Conservation (phyloP, 129 eudicot species). For the Tagetes patula region DNA sequence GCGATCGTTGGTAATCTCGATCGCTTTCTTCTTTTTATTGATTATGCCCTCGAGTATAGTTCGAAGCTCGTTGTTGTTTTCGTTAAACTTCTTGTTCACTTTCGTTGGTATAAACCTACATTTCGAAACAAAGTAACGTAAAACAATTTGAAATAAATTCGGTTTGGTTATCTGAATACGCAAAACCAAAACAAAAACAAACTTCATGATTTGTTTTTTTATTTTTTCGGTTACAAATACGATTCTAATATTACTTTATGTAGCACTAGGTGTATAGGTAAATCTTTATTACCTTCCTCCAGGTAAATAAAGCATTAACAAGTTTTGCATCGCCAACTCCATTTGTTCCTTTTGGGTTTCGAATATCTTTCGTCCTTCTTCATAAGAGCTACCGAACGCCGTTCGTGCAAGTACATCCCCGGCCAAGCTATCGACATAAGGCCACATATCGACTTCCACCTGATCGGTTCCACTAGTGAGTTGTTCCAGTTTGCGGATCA, state of each 20-base stretch:
- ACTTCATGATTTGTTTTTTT: too few relatives aligned
- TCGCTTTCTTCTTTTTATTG: conserved; percentile 13
- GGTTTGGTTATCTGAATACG: too few relatives aligned
- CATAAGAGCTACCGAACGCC: conserved; percentile 12
- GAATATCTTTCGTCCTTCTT: conserved; percentile 19
- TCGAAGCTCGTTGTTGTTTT: conserved; percentile 1
- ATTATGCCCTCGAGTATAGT: background rate
- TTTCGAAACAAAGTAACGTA: background rate
- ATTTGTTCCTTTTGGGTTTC: conserved; percentile 13
- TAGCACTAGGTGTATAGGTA: background rate
- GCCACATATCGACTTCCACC: conserved; percentile 18
- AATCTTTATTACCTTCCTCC: conserved; percentile 14
- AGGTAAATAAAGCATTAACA: conserved; percentile 1
- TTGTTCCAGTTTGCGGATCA: background rate
- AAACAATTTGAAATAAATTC: background rate
- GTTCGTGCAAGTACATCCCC: conserved; percentile 21
- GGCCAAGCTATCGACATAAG: conserved; percentile 11
- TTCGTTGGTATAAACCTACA: conserved; percentile 26
- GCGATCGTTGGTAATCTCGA: conserved; percentile 1
- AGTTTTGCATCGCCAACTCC: conserved; percentile 9
- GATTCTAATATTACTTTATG: too few relatives aligned
- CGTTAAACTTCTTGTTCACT: conserved; percentile 23
- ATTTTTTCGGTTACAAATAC: too few relatives aligned
- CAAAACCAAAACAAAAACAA: too few relatives aligned
- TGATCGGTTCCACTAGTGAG: background rate